Percentiles rank a stretch among this genome's conserved stretches.
phyloP scores from a whole-genome alignment of 2,329 filamentous ascomycete species.

The Blumeria hordei region DNA sequence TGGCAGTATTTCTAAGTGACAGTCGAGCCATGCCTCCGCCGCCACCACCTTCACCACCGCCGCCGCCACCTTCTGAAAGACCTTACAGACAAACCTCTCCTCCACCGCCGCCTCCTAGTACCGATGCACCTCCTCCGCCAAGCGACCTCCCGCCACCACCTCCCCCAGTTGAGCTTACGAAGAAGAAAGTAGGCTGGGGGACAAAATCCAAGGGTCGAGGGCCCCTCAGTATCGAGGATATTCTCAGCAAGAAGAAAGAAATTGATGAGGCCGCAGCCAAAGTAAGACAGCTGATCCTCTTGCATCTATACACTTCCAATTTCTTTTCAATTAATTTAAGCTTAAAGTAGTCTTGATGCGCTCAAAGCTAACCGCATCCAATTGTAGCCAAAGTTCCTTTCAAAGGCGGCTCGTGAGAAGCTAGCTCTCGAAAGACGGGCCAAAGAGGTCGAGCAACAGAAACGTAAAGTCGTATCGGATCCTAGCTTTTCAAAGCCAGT shows the following conservation, averaged over 20 bases:
- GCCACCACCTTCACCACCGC: background rate
- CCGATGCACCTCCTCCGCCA: conserved; percentile 17
- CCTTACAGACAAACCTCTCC: conserved; percentile 11
- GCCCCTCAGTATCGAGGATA: conserved; percentile 64
- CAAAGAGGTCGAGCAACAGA: conserved; percentile 43
- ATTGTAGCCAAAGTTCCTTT: conserved; percentile 52
- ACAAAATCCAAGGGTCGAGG: conserved; percentile 16
- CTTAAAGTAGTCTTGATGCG: conserved; percentile 13
- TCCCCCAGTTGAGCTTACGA: conserved; percentile 19
- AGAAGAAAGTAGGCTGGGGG: conserved; percentile 29
- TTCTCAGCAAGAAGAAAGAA: conserved; percentile 65
- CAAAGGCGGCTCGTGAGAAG: conserved; percentile 59
- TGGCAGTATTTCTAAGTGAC: no score
- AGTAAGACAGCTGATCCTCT: conserved; percentile 17
- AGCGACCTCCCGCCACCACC: conserved; percentile 18
- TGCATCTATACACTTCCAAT: background rate
- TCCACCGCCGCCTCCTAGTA: conserved; percentile 18
- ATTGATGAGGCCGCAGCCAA: conserved; percentile 66
- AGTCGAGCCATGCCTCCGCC: background rate
- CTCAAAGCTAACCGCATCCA: conserved; percentile 10
- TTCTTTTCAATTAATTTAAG: conserved; percentile 2
- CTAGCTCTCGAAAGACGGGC: conserved; percentile 54
- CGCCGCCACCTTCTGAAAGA: conserved; percentile 12
- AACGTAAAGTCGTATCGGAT: conserved; percentile 20
- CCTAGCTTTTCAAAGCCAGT: conserved; percentile 5